Evolutionary conservation across 352 stramenopile species (phyloP).

Genomic region (Globisporangium nagaii): DNA sequence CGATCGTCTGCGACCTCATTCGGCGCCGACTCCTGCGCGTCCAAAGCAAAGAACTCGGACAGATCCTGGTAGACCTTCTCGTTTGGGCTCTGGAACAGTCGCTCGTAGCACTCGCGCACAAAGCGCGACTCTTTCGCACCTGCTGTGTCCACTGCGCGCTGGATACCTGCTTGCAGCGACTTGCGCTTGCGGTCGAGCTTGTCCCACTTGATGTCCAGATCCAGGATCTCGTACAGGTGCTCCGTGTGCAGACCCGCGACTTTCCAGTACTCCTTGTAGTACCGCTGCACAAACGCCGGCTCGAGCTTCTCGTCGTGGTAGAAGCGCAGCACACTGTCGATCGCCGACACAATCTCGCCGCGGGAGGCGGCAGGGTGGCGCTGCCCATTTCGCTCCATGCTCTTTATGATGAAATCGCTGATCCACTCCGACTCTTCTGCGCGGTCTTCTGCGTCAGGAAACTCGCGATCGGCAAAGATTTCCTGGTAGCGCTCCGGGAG

Average conservation of each 20-base stretch:
- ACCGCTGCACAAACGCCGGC: conserved; percentile 84
- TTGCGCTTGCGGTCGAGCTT: conserved; percentile 80
- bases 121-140: conserved; percentile 72
- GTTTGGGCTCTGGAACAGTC: conserved; percentile 59
- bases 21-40: conserved; percentile 48
- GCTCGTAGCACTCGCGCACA: conserved; percentile 80
- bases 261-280: conserved; percentile 90
- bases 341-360: conserved; percentile 83
- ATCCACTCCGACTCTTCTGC: conserved; percentile 88
- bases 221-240: conserved; percentile 82
- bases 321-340: conserved; percentile 84
- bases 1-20: conserved; percentile 49
- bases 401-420: conserved; percentile 81
- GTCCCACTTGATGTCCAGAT: conserved; percentile 86
- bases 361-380: conserved; percentile 46
- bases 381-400: conserved; percentile 53
- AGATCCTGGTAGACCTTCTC: conserved; percentile 85
- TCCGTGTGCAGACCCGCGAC: conserved; percentile 71
- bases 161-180: conserved; percentile 66
- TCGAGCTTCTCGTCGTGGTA: conserved; percentile 89
- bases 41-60: conserved; percentile 80
- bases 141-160: conserved; percentile 60
- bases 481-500: conserved; percentile 76
- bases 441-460: conserved; percentile 79
- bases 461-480: conserved; percentile 61